Evolutionary conservation across 768 basidiomycete species (phyloP).

Genomic region (Epithele typhae): DNA sequence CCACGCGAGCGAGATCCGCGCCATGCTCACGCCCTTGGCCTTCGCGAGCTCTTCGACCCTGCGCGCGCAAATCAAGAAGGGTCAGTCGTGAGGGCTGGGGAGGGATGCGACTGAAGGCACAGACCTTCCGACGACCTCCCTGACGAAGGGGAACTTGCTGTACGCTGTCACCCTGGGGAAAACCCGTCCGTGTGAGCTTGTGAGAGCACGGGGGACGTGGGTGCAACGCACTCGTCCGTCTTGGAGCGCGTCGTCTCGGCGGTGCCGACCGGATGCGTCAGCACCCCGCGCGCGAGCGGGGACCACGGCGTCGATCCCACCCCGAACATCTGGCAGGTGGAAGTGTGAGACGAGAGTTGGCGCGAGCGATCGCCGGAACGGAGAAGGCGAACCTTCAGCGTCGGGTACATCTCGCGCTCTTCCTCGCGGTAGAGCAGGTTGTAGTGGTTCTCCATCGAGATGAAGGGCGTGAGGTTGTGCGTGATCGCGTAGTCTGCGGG

Average conservation of each 20-base stretch:
- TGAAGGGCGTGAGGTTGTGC: slow-evolving; percentile 45
- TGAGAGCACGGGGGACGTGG: no score
- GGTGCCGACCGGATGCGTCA: slow-evolving; percentile 24
- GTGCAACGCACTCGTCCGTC: slow-evolving; percentile 19
- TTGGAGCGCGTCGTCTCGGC: slow-evolving; percentile 19
- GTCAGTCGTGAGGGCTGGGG: no score
- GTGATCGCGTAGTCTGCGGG: slow-evolving; percentile 36
- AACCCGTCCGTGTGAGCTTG: not conserved
- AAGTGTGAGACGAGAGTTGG: not conserved
- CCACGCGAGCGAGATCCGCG: slow-evolving; percentile 32
- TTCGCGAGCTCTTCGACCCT: slow-evolving; percentile 36
- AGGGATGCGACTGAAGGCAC: slow-evolving; percentile 15
- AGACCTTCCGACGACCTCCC: slow-evolving; percentile 32
- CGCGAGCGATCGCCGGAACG: not conserved
- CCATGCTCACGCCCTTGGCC: slow-evolving; percentile 36
- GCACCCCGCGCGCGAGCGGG: slow-evolving; percentile 31
- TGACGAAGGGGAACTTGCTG: slow-evolving; percentile 18
- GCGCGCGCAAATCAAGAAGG: not conserved
- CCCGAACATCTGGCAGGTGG: slow-evolving; percentile 23
- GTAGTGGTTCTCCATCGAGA: slow-evolving; percentile 64
- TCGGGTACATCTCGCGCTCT: slow-evolving; percentile 55
- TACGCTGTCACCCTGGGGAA: not conserved
- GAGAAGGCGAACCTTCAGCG: slow-evolving; percentile 26
- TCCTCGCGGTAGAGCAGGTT: slow-evolving; percentile 57
- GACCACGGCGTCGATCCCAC: slow-evolving; percentile 35